Conservation (phyloP, 2,329 filamentous ascomycete genomes). For the Didymella arachidicola region DNA sequence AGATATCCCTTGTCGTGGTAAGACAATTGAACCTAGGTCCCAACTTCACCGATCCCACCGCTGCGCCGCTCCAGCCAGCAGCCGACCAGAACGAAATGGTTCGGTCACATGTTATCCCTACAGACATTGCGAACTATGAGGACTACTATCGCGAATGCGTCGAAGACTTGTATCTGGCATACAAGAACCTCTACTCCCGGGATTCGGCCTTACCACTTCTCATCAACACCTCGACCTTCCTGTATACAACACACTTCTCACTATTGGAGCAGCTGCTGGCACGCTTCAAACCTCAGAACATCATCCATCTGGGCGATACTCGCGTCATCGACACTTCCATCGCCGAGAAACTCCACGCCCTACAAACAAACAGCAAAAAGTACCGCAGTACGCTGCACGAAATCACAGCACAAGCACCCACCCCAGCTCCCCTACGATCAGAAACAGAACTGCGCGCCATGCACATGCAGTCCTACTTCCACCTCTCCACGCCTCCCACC, state of each 20-base stretch:
- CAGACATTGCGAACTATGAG: slow-evolving; percentile 70
- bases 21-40: slow-evolving; percentile 69
- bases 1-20: slow-evolving; percentile 71
- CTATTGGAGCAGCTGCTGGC: slow-evolving; percentile 66
- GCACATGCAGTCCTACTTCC: slow-evolving; percentile 84
- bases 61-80: slow-evolving; percentile 27
- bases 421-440: slow-evolving; percentile 58
- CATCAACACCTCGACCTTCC: slow-evolving; percentile 78
- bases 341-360: slow-evolving; percentile 62
- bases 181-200: slow-evolving; percentile 56
- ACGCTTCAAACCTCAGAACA: slow-evolving; percentile 64
- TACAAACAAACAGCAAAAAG: slow-evolving; percentile 54
- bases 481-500: slow-evolving; percentile 49
- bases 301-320: slow-evolving; percentile 68
- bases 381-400: slow-evolving; percentile 55
- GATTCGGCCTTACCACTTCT: slow-evolving; percentile 64
- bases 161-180: slow-evolving; percentile 67
- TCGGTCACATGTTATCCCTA: slow-evolving; percentile 71
- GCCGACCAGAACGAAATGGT: slow-evolving; percentile 54
- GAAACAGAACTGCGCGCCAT: slow-evolving; percentile 73
- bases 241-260: slow-evolving; percentile 73
- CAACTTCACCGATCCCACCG: slow-evolving; percentile 68
- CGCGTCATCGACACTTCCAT: slow-evolving; percentile 62
- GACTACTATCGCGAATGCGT: slow-evolving; percentile 72
- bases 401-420: slow-evolving; percentile 63